phyloP scores from a whole-genome alignment of 331 rosid species.

The Acacia pycnantha region DNA sequence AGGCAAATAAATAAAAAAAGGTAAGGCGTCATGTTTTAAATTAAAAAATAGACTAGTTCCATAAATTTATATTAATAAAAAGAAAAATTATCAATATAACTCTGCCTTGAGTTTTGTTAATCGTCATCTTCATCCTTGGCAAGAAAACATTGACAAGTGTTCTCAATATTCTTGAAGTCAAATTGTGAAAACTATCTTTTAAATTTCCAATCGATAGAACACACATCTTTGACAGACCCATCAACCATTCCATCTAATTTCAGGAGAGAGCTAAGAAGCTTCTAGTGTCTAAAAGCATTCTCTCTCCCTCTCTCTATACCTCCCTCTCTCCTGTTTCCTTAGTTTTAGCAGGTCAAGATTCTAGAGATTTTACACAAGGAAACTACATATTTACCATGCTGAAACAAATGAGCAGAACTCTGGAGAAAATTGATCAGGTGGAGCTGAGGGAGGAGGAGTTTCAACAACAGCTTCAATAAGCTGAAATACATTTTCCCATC shows the following conservation, averaged over 20 bases:
- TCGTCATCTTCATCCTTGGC: not conserved
- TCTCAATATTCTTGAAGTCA: not conserved
- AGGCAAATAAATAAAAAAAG: not conserved
- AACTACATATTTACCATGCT: constrained; percentile 62
- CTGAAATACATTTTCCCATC: constrained; percentile 71
- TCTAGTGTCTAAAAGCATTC: not conserved
- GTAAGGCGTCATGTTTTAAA: not conserved
- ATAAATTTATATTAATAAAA: not conserved
- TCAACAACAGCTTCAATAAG: constrained; percentile 75
- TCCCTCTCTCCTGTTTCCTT: not conserved
- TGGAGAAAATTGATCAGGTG: constrained; percentile 73
- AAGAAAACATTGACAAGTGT: not conserved
- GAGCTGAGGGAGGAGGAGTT: constrained; percentile 74
- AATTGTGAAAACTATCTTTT: no score
- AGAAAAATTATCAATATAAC: not conserved
- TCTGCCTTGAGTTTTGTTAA: not conserved
- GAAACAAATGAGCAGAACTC: constrained; percentile 91
- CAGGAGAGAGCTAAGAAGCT: not conserved
- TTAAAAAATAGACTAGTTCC: not conserved
- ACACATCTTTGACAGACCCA: no score
- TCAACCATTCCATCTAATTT: constrained; percentile 5
- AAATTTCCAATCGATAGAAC: no score
- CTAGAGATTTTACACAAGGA: constrained; percentile 8
- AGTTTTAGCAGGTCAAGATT: constrained; percentile 3
- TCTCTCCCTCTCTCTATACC: not conserved